Base-by-base conservation (phyloP, 73 alveolate genomes). In the Uronychia setigera region DNA sequence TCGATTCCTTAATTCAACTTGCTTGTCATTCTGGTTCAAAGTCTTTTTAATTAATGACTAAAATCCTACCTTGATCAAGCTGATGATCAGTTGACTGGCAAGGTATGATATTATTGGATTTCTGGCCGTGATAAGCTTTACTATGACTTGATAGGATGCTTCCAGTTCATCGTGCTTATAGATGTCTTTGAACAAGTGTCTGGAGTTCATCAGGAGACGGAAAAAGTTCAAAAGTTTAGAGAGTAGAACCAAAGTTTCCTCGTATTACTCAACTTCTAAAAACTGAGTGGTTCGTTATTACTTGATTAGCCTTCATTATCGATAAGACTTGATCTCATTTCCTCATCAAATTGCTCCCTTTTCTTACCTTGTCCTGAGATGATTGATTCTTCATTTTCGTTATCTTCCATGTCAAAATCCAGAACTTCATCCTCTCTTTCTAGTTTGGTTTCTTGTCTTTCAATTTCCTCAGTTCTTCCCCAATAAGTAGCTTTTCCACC, bases 121-220 rank as follows among this genome's bases (percentile, higher is more conserved):
- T 5, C 30, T 59, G 29, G 58, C 35, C 31, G 30, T 34, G 31
- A 80, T 31, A 0, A 35, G 30, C 79, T 35, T 76, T 26, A 80
- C 1, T 33, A 80, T 14, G 19, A 80, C 57, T 46, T 46, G n/a
- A 19, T 46, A 46, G 67, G 67, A 11, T 25, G 29, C 58, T 0
- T 33, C 79, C 0, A 80, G 13, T 29, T 80, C 79, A 46, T 35
- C 79, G n/a, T 29, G 30, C 27, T 35, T 58, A 0, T 25, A 28
- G 0, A 80, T 31, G 30, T 80, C 86, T 58, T 46, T 80, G 58
- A 80, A 80, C 59, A 33, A 57, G 31, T 67, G 29, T 28, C 30
- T 80, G 26, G 86, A 80, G 79, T 80, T 80, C 1, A 76, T 34
- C 59, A 80, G 19, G 27, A 80, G 79, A 0, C 86, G 27, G n/a